Evolutionary conservation across 345 rosid genomes (phyloP).

Genomic region (Euphorbia lathyris): DNA sequence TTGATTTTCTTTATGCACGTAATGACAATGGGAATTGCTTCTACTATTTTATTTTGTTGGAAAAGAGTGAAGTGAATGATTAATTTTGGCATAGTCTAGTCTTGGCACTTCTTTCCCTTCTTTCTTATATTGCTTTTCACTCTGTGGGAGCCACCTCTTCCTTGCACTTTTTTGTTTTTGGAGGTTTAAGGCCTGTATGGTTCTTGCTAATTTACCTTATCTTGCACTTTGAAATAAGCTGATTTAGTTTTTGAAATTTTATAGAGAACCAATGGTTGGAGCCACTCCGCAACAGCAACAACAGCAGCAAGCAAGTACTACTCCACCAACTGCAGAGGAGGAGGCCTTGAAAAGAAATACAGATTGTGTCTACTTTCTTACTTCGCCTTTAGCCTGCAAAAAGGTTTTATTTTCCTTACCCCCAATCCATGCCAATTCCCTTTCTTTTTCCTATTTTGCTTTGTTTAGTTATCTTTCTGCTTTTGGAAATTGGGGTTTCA

Average conservation of each 20-base stretch:
- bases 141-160: background rate
- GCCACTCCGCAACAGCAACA: constrained; percentile 42
- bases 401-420: constrained; percentile 47
- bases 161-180: background rate
- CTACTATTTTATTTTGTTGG: no score
- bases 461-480: background rate
- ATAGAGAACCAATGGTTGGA: constrained; percentile 48
- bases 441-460: background rate
- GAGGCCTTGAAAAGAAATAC: constrained; percentile 89
- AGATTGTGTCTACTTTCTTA: constrained; percentile 94
- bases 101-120: background rate
- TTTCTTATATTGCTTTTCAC: background rate
- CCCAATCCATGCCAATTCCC: no score
- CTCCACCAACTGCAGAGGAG: constrained; percentile 48
- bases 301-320: constrained; percentile 24
- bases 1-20: no score
- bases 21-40: no score
- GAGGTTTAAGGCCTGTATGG: background rate
- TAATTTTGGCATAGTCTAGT: background rate
- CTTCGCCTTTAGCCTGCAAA: constrained; percentile 96
- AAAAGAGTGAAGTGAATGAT: no score
- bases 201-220: constrained; percentile 1
- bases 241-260: background rate
- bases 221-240: background rate
- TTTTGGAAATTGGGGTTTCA: constrained; percentile 34